Percentiles rank a stretch among this genome's conserved stretches.
phyloP scores from a whole-genome alignment of 2,329 filamentous ascomycete genomes.

The Apiospora koreana region DNA sequence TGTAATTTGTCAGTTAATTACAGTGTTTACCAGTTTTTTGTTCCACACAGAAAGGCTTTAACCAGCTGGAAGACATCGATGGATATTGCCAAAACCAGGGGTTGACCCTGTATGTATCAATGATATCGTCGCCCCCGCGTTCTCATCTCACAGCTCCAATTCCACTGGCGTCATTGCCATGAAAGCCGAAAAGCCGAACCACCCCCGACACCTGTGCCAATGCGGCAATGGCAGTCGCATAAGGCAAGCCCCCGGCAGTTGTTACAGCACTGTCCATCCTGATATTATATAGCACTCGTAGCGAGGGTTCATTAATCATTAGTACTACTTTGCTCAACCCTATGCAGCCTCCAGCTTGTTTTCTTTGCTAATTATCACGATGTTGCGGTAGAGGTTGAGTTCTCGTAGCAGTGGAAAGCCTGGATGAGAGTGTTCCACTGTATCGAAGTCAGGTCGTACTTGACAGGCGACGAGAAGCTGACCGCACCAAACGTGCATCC shows the following conservation, averaged over 20 bases:
- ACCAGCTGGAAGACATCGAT: neutral
- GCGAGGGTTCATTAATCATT: neutral
- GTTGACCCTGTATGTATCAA: neutral
- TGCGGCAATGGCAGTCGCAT: neutral
- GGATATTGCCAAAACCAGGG: neutral
- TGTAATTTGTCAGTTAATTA: too few relatives aligned
- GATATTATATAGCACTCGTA: neutral
- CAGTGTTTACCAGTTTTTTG: too few relatives aligned
- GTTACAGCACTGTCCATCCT: neutral
- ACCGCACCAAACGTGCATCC: constrained; percentile 54
- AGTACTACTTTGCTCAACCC: neutral
- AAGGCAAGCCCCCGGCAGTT: neutral
- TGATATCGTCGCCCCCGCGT: neutral
- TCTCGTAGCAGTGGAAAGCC: constrained; percentile 39
- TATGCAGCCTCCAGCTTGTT: neutral
- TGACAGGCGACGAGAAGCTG: constrained; percentile 46
- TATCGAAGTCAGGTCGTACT: constrained; percentile 47
- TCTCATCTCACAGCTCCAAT: neutral
- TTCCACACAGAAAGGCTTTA: neutral
- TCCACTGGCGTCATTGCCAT: neutral
- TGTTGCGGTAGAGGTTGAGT: constrained; percentile 25
- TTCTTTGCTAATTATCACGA: neutral
- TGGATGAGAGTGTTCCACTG: constrained; percentile 43
- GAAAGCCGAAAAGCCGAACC: neutral
- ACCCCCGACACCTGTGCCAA: neutral